phyloP scores from a whole-genome alignment of 202 grass and related monocot species.

The Panicum hallii region DNA sequence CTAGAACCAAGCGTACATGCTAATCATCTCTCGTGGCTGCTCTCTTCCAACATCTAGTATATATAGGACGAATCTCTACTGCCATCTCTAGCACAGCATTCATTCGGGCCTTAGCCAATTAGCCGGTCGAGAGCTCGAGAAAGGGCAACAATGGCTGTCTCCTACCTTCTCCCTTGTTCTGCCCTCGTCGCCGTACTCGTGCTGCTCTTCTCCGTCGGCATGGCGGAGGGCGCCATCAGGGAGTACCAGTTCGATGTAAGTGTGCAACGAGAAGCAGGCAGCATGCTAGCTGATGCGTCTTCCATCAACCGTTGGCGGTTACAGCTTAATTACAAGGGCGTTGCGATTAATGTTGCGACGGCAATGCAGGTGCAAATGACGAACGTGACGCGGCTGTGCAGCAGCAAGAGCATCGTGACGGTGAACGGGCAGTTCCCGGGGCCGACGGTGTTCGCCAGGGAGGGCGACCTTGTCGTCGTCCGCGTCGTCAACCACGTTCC shows the following conservation, averaged over 20 bases:
- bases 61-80: slow-evolving; percentile 15
- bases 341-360: neutral
- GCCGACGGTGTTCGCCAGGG: slow-evolving; percentile 66
- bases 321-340: neutral
- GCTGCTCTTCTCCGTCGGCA: slow-evolving; percentile 41
- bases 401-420: slow-evolving; percentile 77
- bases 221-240: slow-evolving; percentile 51
- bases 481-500: slow-evolving; percentile 72
- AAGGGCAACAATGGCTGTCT: slow-evolving; percentile 44
- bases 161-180: slow-evolving; percentile 26
- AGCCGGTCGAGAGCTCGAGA: neutral
- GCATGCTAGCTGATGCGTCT: neutral
- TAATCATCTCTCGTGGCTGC: slow-evolving; percentile 13
- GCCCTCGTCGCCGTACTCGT: slow-evolving; percentile 30
- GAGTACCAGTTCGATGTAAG: slow-evolving; percentile 83
- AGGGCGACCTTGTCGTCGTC: slow-evolving; percentile 75
- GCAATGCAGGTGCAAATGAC: slow-evolving; percentile 65
- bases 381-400: slow-evolving; percentile 76
- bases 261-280: neutral
- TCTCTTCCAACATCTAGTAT: slow-evolving; percentile 17
- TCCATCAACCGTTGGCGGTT: neutral
- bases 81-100: slow-evolving; percentile 13
- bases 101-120: neutral
- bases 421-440: slow-evolving; percentile 87
- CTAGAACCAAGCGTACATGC: slow-evolving; percentile 15